These are phyloP conservation scores for Curvularia verruculosa DNA, from an alignment of 2,329 filamentous ascomycete species.

Conservation along the genomic window DNA sequence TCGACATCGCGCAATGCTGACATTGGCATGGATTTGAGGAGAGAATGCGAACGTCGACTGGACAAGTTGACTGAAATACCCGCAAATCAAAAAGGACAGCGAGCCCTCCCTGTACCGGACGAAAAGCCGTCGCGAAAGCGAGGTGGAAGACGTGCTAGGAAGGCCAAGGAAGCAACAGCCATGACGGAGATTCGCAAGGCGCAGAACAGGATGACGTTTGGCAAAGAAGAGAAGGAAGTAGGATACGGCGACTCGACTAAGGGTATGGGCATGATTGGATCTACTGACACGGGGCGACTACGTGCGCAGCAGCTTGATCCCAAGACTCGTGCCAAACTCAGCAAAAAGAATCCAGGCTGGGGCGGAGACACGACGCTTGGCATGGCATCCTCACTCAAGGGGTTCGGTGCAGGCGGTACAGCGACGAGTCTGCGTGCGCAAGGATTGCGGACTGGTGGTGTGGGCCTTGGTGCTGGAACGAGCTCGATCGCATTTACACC, in stretches of 20 bases:
- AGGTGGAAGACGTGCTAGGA: constrained; percentile 85
- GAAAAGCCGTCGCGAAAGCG: constrained; percentile 94
- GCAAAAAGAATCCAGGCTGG: constrained; percentile 96
- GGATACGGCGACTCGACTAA: constrained; percentile 88
- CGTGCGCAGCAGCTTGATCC: constrained; percentile 89
- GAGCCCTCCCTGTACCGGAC: constrained; percentile 85
- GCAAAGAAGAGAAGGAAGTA: constrained; percentile 91
- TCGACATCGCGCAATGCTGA: constrained; percentile 82
- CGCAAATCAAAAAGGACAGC: constrained; percentile 80
- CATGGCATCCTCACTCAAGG: constrained; percentile 71
- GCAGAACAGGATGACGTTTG: constrained; percentile 94
- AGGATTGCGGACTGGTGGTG: constrained; percentile 80
- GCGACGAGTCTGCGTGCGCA: constrained; percentile 75
- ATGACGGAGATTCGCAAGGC: constrained; percentile 97
- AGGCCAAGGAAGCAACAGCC: constrained; percentile 94
- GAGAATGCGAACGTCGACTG: constrained; percentile 81
- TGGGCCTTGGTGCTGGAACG: constrained; percentile 74
- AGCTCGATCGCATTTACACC: constrained; percentile 92
- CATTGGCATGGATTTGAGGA: constrained; percentile 79
- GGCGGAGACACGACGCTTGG: constrained; percentile 67
- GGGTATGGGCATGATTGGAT: constrained; percentile 94
- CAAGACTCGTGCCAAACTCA: constrained; percentile 88
- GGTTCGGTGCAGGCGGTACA: constrained; percentile 72
- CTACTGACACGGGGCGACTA: constrained; percentile 85
- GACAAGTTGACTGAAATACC: constrained; percentile 93